Evolutionary conservation across 2,329 filamentous ascomycete species (phyloP), one percentile per base, ranked within the genome.

Genomic region (Apiospora phragmitis): DNA sequence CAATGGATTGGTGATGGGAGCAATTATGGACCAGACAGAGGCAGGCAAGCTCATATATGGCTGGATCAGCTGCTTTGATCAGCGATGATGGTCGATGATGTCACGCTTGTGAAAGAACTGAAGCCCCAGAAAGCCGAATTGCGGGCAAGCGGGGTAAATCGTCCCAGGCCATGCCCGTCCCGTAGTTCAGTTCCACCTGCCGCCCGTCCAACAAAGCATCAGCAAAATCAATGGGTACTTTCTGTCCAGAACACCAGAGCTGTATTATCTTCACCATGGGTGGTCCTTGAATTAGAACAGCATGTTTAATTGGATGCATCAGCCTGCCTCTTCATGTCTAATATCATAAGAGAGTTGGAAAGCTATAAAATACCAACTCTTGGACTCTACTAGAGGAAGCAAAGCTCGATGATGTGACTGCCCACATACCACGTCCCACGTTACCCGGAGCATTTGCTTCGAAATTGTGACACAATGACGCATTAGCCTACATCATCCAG

Each of bases 391-490:
- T n/a, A 18, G 24, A 11, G 24, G 8, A n/a, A 55, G 26, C 16
- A 8, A 32, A 55, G 24, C 26, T 32, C 14, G 18, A 7, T 16
- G 49, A 55, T 55, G 26, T 55, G 49, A 55, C 49, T 29, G 49
- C 24, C 47, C 47, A 51, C 47, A 8, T n/a, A 21, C 43, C 21
- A 14, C n/a, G 6, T 16, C 24, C 49, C 12, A 26, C 51, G 51
- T 59, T 59, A 35, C 51, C 51, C 51, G 51, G 51, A 59, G 51
- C 55, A 62, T 62, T 62, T 62, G 55, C 55, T 38, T 62, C 55
- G 55, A 16, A 16, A 62, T 62, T 62, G 55, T 62, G 55, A 62
- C 55, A 62, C 55, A 38, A 62, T 62, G 55, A 62, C 55, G 55
- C 55, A 62, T 29, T 55, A 12, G 26, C 4, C 32, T 38, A 38